Evolutionary conservation across 2,329 filamentous ascomycete species (phyloP), one percentile per base, ranked within the genome.

Genomic region (Cladosporium phlei): DNA sequence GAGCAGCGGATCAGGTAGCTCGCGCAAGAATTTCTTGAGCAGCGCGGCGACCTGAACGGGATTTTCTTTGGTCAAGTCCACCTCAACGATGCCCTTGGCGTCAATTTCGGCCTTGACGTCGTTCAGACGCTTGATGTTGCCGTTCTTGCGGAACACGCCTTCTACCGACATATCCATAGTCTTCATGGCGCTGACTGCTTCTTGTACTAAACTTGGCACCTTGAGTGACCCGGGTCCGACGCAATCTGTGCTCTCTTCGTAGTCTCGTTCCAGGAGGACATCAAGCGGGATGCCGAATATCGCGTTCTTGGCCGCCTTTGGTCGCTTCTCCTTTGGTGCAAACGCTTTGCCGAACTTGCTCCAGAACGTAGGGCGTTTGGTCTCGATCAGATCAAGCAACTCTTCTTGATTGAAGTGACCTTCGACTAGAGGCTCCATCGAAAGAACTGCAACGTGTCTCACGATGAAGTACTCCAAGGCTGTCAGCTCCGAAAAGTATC

Each of bases 81-180:
- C 83, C 46, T 84, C 80, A 55, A 94, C 88, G 50, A 86, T 87
- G 32, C 88, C 91, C 45, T 88, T 85, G 34, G 80, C 80, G 65
- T 98, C 93, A 54, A 98, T 89, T 57, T 83, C 76, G 47, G 94
- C 88, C 29, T 88, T 84, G 5, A 94, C 75, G 52, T 95, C 90
- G 57, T 86, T 88, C 34, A 96, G 76, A 56, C 90, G 87, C 66
- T 93, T 91, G 71, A 98, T 96, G 67, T 97, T 98, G 58, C 93
- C 93, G 60, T 97, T 98, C 77, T 98, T 98, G 58, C 93, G 83
- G 79, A 98, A 98, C 17, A 98, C 90, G 59, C 93, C 93, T 67
- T 98, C 93, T 1, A 98, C 88, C 2, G 91, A 97, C 72, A 98
- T 89, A 66, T 98, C 93, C 88, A 98, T 97, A 68, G 91, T 93